Evolutionary conservation across 1,139 yeast species (phyloP), one percentile per base, ranked within the genome.

Genomic region (Yamadazyma siamensis): DNA sequence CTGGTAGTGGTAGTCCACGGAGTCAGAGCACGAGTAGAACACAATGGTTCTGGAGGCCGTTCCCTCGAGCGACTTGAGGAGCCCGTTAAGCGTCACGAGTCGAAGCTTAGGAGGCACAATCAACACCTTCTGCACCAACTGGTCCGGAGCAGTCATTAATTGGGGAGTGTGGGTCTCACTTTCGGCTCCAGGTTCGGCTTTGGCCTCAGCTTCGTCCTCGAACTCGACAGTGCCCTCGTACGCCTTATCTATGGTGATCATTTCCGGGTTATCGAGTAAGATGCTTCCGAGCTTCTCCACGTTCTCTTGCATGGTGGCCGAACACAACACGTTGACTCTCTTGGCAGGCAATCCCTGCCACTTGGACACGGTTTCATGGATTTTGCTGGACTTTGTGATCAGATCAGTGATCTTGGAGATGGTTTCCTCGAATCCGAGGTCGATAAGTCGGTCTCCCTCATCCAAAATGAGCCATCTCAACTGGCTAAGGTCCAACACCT

Each of bases 381-480:
- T 62, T 28, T 54, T 54, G 8, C 72, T 68, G 15, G 53, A 54
- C 25, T 58, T 57, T 17, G 78, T 71, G 30, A 87, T 71, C 35
- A 70, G 65, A 26, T 67, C 67, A 29, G 94, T 65, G 40, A 91
- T 88, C 39, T 81, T 77, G 15, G 86, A 70, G 38, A 91, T 80
- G 1, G 96, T 85, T 52, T 91, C 96, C 56, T 91, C 96, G 50
- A 91, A 91, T 1, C 98, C 98, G 36, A 91, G 68, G 49, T 91
- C 98, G 74, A 91, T 86, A 47, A 91, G 70, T 44, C 89, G 75
- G 59, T 91, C 98, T 54, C 97, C 98, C 67, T 91, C 98, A 60
- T 91, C 98, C 40, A 91, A 59, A 12, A 91, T 79, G 18, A 89
- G 72, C 75, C 88, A 91, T 47, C 96, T 67, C 28, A 89, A 69